A percentile compares a stretch with the other conserved stretches of the same genome.
phyloP scores from a whole-genome alignment of 352 stramenopile genomes.

The Phytophthora pseudosyringae region DNA sequence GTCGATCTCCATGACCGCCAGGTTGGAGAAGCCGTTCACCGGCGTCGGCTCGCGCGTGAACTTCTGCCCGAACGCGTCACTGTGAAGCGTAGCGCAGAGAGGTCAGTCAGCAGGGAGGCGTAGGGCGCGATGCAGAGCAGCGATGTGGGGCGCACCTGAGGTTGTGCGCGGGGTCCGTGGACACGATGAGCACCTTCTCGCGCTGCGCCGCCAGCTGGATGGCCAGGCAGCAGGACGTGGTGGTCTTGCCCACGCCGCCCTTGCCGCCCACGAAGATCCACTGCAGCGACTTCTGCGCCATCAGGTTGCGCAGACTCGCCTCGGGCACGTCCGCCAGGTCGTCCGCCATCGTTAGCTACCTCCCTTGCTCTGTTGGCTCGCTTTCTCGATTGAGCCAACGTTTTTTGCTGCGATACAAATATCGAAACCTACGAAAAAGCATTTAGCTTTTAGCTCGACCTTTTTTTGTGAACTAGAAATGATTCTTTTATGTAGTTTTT shows the following conservation, averaged over 20 bases:
- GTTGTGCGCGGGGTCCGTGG: constrained; percentile 99
- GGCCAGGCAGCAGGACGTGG: constrained; percentile 97
- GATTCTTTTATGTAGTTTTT: too few relatives aligned
- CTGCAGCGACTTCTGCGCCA: constrained; percentile 88
- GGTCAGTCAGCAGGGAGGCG: background rate
- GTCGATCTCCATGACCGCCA: constrained; percentile 99
- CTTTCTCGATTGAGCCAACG: too few relatives aligned
- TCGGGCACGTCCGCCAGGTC: constrained; percentile 70
- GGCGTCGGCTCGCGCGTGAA: constrained; percentile 97
- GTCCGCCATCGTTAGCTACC: constrained; percentile 25
- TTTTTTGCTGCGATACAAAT: too few relatives aligned
- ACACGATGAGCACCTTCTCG: constrained; percentile 98
- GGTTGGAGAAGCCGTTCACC: constrained; percentile 98
- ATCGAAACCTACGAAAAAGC: too few relatives aligned
- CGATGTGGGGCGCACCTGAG: constrained; percentile 68
- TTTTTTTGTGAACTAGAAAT: too few relatives aligned
- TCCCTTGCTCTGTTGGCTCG: constrained; percentile 8
- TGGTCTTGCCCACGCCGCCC: constrained; percentile 96
- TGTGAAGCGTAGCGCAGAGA: constrained; percentile 30
- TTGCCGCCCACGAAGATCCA: constrained; percentile 98
- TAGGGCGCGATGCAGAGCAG: background rate
- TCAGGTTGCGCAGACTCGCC: constrained; percentile 90
- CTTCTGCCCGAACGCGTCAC: constrained; percentile 99
- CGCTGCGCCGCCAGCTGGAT: constrained; percentile 92
- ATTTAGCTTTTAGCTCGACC: too few relatives aligned